A percentile compares a stretch with the other conserved stretches of the same genome.
Evolutionary conservation across 2,329 filamentous ascomycete species (phyloP).

Genomic region (Cladosporium sp.): DNA sequence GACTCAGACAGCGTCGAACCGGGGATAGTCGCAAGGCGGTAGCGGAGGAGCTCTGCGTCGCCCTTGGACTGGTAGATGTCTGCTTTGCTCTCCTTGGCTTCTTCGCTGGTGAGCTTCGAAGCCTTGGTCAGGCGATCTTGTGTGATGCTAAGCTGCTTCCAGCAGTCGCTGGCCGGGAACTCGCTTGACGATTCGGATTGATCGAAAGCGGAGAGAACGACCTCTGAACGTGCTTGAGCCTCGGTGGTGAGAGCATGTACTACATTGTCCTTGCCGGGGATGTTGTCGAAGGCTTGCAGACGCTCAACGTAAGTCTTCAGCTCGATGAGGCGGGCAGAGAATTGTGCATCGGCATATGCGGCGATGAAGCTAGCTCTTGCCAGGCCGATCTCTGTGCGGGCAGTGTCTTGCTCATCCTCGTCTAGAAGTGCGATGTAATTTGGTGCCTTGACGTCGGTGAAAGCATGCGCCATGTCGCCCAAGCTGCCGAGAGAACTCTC

Average conservation of each 20-base stretch:
- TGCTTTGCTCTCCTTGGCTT: constrained; percentile 42
- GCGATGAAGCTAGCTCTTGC: constrained; percentile 54
- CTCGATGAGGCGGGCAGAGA: constrained; percentile 48
- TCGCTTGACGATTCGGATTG: constrained; percentile 18
- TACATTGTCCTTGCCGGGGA: constrained; percentile 44
- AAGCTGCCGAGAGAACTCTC: constrained; percentile 46
- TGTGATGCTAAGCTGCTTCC: constrained; percentile 51
- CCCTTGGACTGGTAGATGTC: constrained; percentile 53
- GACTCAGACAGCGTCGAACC: constrained; percentile 37
- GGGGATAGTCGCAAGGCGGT: constrained; percentile 41
- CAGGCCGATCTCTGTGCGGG: constrained; percentile 44
- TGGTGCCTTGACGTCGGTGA: constrained; percentile 52
- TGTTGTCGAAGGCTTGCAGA: constrained; percentile 30
- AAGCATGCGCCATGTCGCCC: constrained; percentile 55
- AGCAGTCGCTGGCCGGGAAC: constrained; percentile 35
- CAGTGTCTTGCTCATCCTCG: constrained; percentile 22
- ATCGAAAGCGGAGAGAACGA: constrained; percentile 26
- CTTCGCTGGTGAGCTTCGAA: constrained; percentile 43
- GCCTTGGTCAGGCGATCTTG: constrained; percentile 49
- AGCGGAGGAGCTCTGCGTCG: constrained; percentile 53
- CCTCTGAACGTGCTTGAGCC: constrained; percentile 26
- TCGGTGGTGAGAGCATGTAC: constrained; percentile 49
- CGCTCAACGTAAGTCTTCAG: constrained; percentile 50
- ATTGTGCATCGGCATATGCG: constrained; percentile 55
- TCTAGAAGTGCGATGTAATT: constrained; percentile 43